Evolutionary conservation across 2,329 filamentous ascomycete species (phyloP), one percentile per base, ranked within the genome.

Genomic region (Xylariaceae sp.): DNA sequence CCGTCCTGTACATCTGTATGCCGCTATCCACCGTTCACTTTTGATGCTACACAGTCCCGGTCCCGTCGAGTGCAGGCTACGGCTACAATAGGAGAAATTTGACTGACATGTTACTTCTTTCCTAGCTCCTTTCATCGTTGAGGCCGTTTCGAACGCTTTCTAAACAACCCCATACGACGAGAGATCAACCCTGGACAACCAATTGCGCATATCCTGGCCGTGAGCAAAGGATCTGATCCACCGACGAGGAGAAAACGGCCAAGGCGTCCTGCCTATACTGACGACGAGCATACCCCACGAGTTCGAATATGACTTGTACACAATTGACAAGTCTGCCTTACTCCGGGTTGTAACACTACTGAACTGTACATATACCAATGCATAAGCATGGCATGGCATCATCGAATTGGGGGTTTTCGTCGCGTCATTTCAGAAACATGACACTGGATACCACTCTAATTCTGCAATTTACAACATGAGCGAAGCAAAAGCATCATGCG

Each of bases 1-100:
- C 87, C 45, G 74, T 89, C 53, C 81, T 94, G 53, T 93, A 93
- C 73, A 77, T 94, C 62, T 90, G 90, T 94, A 84, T 59, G 88
- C 72, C 39, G n/a, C 9, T 45, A 45, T n/a, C 42, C 13, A 45
- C 42, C 42, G 5, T 6, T n/a, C 13, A 13, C 13, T 6, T n/a
- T 11, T 45, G 13, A 13, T 5, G 13, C 42, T 45, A 45, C 42
- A 42, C 42, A 3, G 5, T 45, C 42, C 13, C 8, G 9, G 3
- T 34, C 37, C 8, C 9, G 18, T 15, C 39, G 30, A 17, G 13
- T 15, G 52, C 6, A 42, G 4, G 3, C 11, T 13, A 42, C 37
- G 11, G 37, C 37, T 34, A 11, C 48, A 9, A 11, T 18, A 6
- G 11, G 15, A 49, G 8, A 49, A 49, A 49, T n/a, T 8, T 4